These are phyloP conservation scores for Zygosaccharomyces pseudobailii DNA, from an alignment of 1,139 yeast genomes.

Conservation along the genomic window DNA sequence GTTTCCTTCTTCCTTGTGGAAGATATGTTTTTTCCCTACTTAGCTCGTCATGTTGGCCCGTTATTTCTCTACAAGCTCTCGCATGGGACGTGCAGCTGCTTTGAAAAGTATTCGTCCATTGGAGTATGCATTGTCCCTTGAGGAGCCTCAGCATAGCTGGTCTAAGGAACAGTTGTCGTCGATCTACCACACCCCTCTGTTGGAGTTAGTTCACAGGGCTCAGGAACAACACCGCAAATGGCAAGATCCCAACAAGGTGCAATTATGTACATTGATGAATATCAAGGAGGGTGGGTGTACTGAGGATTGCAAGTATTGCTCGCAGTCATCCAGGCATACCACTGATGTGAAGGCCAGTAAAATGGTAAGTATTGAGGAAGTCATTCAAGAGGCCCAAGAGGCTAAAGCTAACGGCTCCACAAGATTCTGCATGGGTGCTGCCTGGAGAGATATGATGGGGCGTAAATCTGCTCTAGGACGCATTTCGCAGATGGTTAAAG, in stretches of 20 bases:
- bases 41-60: neutral
- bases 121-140: slow-evolving; percentile 28
- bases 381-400: slow-evolving; percentile 55
- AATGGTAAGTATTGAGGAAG: slow-evolving; percentile 55
- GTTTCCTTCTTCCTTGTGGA: neutral
- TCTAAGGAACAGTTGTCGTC: slow-evolving; percentile 52
- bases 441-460: slow-evolving; percentile 84
- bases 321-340: slow-evolving; percentile 64
- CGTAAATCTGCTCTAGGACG: slow-evolving; percentile 61
- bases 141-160: slow-evolving; percentile 51
- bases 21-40: neutral
- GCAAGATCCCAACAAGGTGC: slow-evolving; percentile 68
- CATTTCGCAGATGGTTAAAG: slow-evolving; percentile 61
- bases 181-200: slow-evolving; percentile 60
- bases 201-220: slow-evolving; percentile 58
- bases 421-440: slow-evolving; percentile 82
- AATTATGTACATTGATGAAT: slow-evolving; percentile 67
- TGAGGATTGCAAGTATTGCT: slow-evolving; percentile 78
- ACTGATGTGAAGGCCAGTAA: slow-evolving; percentile 70
- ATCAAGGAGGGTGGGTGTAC: slow-evolving; percentile 80
- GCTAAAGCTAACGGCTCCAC: slow-evolving; percentile 72
- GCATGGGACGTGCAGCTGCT: neutral
- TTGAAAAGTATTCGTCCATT: slow-evolving; percentile 6
- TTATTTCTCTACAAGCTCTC: neutral
- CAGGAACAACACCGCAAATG: slow-evolving; percentile 61